These are phyloP conservation scores for Penicillium desertorum DNA, from an alignment of 495 filamentous ascomycete species.

Conservation along the genomic window DNA sequence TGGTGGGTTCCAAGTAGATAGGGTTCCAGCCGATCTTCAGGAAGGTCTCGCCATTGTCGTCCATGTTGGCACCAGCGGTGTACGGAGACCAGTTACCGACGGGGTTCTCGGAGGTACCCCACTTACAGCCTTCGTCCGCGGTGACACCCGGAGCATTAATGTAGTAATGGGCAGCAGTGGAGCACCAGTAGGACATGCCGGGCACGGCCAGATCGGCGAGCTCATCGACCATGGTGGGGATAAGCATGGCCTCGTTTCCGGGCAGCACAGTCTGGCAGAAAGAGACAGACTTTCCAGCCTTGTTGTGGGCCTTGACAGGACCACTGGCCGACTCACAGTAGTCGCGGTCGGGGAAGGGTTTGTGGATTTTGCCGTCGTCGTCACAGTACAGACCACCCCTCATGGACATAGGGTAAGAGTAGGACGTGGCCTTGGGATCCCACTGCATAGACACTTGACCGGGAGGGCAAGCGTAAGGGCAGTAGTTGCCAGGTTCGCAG, in stretches of 20 bases:
- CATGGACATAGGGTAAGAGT: slow-evolving; percentile 70
- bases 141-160: slow-evolving; percentile 72
- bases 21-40: slow-evolving; percentile 82
- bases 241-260: slow-evolving; percentile 87
- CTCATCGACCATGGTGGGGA: slow-evolving; percentile 64
- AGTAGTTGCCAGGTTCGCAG: slow-evolving; percentile 68
- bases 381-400: slow-evolving; percentile 78
- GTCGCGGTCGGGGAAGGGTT: slow-evolving; percentile 66
- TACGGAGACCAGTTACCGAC: slow-evolving; percentile 81
- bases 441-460: slow-evolving; percentile 80
- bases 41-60: slow-evolving; percentile 62
- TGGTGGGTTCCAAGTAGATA: slow-evolving; percentile 60
- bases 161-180: slow-evolving; percentile 78
- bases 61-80: slow-evolving; percentile 75
- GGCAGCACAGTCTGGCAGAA: slow-evolving; percentile 85
- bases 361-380: slow-evolving; percentile 60
- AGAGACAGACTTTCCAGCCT: slow-evolving; percentile 58
- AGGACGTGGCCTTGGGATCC: slow-evolving; percentile 67
- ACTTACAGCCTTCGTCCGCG: slow-evolving; percentile 62
- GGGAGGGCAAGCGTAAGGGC: slow-evolving; percentile 74
- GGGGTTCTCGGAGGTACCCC: slow-evolving; percentile 64
- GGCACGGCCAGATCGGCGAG: slow-evolving; percentile 66
- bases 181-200: slow-evolving; percentile 66
- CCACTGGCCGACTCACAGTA: slow-evolving; percentile 75
- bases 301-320: slow-evolving; percentile 62